phyloP scores from a whole-genome alignment of 1,284 basidiomycete species.

The Bondarzewia mesenterica region DNA sequence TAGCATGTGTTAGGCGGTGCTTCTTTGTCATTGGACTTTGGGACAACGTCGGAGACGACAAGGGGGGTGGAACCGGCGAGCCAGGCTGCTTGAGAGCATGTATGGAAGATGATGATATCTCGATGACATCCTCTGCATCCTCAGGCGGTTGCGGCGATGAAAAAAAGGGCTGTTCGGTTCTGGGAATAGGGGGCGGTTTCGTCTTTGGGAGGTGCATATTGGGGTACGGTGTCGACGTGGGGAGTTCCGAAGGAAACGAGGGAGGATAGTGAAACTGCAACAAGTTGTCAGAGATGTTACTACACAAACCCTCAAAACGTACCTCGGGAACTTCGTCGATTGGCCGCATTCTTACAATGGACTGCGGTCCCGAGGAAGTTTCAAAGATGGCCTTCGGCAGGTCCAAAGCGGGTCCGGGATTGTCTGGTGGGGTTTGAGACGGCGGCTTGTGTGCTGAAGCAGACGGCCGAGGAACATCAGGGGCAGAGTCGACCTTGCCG shows the following conservation, averaged over 20 bases:
- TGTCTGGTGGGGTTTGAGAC: not conserved
- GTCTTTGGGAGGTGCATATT: slow-evolving; percentile 8
- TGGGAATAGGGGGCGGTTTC: slow-evolving; percentile 24
- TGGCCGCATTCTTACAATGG: not conserved
- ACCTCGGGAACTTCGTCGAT: slow-evolving; percentile 4
- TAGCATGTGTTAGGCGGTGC: not conserved
- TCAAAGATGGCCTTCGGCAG: not conserved
- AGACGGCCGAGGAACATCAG: not conserved
- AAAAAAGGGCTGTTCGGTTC: slow-evolving; percentile 14
- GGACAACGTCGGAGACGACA: not conserved
- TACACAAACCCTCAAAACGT: not conserved
- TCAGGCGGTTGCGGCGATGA: slow-evolving; percentile 15
- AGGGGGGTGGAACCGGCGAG: not conserved
- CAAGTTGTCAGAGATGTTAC: not conserved
- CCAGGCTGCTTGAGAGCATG: not conserved
- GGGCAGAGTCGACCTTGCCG: not conserved
- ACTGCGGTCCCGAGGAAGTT: not conserved
- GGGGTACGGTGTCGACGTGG: slow-evolving; percentile 27
- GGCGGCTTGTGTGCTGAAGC: not conserved
- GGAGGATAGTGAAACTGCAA: slow-evolving; percentile 26
- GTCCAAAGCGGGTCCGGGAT: no score
- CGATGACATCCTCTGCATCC: not conserved
- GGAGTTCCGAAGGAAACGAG: slow-evolving; percentile 30
- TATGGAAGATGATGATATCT: not conserved
- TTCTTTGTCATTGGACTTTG: not conserved